A percentile compares a stretch with the other conserved stretches of the same genome.
Evolutionary conservation across 225 moss, liverwort and hornwort species (phyloP).

Genomic region (Physcomitrium patens): DNA sequence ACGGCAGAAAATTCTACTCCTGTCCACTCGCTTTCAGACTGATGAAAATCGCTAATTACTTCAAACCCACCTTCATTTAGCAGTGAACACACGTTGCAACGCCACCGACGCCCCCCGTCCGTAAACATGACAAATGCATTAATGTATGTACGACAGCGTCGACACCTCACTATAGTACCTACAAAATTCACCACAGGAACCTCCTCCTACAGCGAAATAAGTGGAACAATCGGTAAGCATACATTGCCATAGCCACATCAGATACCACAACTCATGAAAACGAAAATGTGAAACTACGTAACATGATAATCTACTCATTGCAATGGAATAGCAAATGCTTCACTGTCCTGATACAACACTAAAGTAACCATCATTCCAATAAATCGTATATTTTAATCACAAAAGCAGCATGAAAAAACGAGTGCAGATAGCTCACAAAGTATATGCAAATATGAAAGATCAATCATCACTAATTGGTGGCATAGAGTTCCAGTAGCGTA

Average conservation of each 20-base stretch:
- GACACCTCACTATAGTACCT: conserved; percentile 85
- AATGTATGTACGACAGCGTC: conserved; percentile 89
- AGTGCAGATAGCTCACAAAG: background rate
- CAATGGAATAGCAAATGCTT: background rate
- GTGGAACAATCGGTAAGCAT: conserved; percentile 22
- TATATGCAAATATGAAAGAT: background rate
- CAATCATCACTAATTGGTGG: background rate
- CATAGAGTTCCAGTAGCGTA: conserved; percentile 34
- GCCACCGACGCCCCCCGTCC: conserved; percentile 93
- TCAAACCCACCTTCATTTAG: conserved; percentile 82
- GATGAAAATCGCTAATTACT: background rate
- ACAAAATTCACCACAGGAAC: conserved; percentile 94
- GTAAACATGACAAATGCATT: conserved; percentile 93
- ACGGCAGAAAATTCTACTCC: conserved; percentile 7
- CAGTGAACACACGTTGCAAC: conserved; percentile 92
- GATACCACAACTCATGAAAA: background rate
- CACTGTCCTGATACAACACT: background rate
- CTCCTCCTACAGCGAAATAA: conserved; percentile 74
- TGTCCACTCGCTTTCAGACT: background rate
- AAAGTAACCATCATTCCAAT: background rate
- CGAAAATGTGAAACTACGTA: background rate
- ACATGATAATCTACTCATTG: background rate
- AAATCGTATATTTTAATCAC: background rate
- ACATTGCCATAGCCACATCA: background rate
- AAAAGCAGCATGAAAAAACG: background rate